Percentiles rank a stretch among this genome's conserved stretches.
phyloP scores from a whole-genome alignment of 441 rosid genomes.

The Corymbia citriodora region DNA sequence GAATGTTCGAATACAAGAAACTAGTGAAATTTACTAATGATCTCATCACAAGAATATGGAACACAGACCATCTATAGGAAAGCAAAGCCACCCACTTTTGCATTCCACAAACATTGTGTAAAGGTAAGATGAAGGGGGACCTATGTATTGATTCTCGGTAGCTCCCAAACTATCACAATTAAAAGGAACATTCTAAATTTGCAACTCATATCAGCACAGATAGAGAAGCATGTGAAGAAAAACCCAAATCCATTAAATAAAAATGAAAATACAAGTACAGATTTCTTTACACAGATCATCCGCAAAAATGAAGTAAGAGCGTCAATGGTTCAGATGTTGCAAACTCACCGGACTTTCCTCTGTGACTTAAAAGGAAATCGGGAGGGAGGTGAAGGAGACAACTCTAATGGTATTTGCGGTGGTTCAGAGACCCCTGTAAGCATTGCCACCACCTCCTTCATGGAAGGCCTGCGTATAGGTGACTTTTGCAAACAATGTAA shows the following conservation, averaged over 20 bases:
- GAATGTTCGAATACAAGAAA: neutral
- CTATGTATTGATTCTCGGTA: neutral
- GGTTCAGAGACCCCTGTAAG: constrained; percentile 46
- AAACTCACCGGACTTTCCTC: constrained; percentile 40
- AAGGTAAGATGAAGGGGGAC: constrained; percentile 2
- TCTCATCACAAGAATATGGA: neutral
- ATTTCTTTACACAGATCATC: constrained; percentile 27
- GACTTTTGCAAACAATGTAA: constrained; percentile 81
- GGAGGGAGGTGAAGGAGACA: constrained; percentile 76
- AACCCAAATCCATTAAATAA: constrained; percentile 12
- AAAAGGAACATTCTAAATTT: neutral
- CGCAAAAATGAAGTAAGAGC: constrained; percentile 4
- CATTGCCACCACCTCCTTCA: constrained; percentile 82
- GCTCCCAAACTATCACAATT: neutral
- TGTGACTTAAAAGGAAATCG: constrained; percentile 48
- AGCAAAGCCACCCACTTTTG: constrained; percentile 6
- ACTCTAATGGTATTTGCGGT: constrained; percentile 68
- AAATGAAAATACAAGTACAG: neutral
- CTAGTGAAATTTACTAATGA: constrained; percentile 1
- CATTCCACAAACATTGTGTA: constrained; percentile 2
- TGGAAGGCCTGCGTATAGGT: constrained; percentile 62
- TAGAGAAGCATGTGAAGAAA: constrained; percentile 5
- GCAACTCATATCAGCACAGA: constrained; percentile 1
- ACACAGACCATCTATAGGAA: neutral
- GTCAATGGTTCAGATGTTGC: neutral